phyloP scores from a whole-genome alignment of 2,329 filamentous ascomycete species.

The Epichloe bromicola region DNA sequence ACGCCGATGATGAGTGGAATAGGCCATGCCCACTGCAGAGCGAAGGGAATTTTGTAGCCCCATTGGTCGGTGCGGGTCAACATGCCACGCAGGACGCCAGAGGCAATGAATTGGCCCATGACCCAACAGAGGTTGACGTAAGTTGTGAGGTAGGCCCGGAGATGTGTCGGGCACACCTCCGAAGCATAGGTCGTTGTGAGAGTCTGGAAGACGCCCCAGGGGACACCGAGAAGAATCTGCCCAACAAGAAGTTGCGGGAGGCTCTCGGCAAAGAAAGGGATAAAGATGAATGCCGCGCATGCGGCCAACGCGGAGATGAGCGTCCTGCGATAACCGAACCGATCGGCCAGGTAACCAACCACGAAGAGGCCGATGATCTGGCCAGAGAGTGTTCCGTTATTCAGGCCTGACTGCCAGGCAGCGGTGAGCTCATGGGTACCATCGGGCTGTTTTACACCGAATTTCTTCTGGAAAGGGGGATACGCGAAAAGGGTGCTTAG shows the following conservation, averaged over 20 bases:
- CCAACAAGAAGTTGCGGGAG: conserved; percentile 29
- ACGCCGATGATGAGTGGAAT: conserved; percentile 29
- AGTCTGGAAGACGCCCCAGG: conserved; percentile 35
- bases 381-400: conserved; percentile 33
- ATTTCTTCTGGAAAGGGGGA: conserved; percentile 26
- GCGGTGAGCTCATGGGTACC: conserved; percentile 33
- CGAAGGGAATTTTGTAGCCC: conserved; percentile 36
- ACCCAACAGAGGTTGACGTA: conserved; percentile 39
- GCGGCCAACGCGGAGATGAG: conserved; percentile 28
- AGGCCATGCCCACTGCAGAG: conserved; percentile 36
- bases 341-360: conserved; percentile 34
- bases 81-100: conserved; percentile 29
- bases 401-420: conserved; percentile 38
- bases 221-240: conserved; percentile 33
- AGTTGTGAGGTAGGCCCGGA: conserved; percentile 35
- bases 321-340: conserved; percentile 32
- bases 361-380: conserved; percentile 37
- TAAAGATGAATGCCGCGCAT: conserved; percentile 32
- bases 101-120: conserved; percentile 33
- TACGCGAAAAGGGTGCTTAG: conserved; percentile 29
- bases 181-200: conserved; percentile 35
- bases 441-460: conserved; percentile 21
- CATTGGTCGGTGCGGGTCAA: conserved; percentile 24
- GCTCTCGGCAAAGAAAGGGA: conserved; percentile 32
- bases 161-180: conserved; percentile 30